These are phyloP conservation scores for Globisporangium paddicum DNA, from an alignment of 352 stramenopile genomes.

Conservation along the genomic window DNA sequence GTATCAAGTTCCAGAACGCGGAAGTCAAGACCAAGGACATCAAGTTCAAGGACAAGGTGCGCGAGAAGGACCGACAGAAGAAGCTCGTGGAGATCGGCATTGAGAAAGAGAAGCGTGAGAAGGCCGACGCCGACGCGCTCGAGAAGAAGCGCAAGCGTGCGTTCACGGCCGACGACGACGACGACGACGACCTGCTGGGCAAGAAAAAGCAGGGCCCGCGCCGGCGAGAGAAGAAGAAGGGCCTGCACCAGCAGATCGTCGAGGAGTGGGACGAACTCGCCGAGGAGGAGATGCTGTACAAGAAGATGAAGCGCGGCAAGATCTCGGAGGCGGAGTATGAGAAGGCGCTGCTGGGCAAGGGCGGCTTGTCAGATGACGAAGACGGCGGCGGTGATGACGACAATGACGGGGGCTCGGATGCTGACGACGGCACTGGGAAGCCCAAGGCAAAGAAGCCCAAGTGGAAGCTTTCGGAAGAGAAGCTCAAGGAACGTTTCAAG, in stretches of 20 bases:
- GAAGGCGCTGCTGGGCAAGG: constrained; percentile 63
- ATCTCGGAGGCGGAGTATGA: constrained; percentile 95
- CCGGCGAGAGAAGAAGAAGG: constrained; percentile 94
- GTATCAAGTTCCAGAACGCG: constrained; percentile 79
- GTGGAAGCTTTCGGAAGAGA: constrained; percentile 51
- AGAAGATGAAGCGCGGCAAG: constrained; percentile 97
- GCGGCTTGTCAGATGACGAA: constrained; percentile 29
- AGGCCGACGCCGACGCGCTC: constrained; percentile 40
- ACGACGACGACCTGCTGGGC: constrained; percentile 32
- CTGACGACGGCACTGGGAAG: constrained; percentile 10
- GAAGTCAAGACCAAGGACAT: constrained; percentile 92
- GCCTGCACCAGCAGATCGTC: constrained; percentile 94
- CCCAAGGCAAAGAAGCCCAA: constrained; percentile 51
- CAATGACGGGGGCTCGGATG: constrained; percentile 19
- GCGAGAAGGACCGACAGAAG: constrained; percentile 96
- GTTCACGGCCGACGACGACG: constrained; percentile 43
- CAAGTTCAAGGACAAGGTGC: constrained; percentile 94
- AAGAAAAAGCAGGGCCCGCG: constrained; percentile 71
- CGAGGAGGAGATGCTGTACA: constrained; percentile 96
- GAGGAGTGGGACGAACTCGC: constrained; percentile 99
- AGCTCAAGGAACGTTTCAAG: constrained; percentile 77
- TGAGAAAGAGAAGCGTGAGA: constrained; percentile 64
- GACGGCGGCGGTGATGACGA: constrained; percentile 23
- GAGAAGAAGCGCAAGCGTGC: constrained; percentile 59
- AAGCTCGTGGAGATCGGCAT: constrained; percentile 80